phyloP scores from a whole-genome alignment of 2,329 filamentous ascomycete genomes.

The Coniochaeta sp. region DNA sequence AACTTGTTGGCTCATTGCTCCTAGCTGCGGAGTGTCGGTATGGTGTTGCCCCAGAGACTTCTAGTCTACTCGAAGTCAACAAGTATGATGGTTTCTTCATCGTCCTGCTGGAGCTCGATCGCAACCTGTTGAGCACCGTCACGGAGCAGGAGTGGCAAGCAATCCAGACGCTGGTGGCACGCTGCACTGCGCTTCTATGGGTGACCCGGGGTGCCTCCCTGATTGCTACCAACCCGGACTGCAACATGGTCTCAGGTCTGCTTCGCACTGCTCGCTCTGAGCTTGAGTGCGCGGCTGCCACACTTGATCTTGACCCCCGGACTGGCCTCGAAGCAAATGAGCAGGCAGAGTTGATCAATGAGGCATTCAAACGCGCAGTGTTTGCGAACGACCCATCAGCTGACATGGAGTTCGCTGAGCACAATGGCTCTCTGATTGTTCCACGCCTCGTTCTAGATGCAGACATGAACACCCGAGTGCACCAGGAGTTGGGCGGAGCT shows the following conservation, averaged over 20 bases:
- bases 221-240: not conserved
- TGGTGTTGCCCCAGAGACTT: conserved; percentile 5
- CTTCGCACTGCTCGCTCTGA: conserved; percentile 2
- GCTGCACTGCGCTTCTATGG: conserved; percentile 13
- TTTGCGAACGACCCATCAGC: conserved; percentile 7
- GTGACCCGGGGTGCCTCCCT: not conserved
- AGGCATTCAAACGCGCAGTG: conserved; percentile 13
- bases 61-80: conserved; percentile 9
- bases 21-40: conserved; percentile 7
- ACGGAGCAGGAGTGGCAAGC: conserved; percentile 3
- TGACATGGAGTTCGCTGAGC: conserved; percentile 21
- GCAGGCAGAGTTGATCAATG: conserved; percentile 12
- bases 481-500: conserved; percentile 13
- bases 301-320: conserved; percentile 10
- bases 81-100: conserved; percentile 12
- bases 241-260: not conserved
- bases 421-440: conserved; percentile 14
- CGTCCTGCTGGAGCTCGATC: conserved; percentile 16
- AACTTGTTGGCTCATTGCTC: conserved; percentile 4
- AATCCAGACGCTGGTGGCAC: conserved; percentile 15
- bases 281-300: not conserved
- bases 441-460: conserved; percentile 17
- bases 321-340: conserved; percentile 7
- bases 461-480: conserved; percentile 16
- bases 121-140: conserved; percentile 12